Conservation (phyloP, 106 monocot species). For the Acorus gramineus region DNA sequence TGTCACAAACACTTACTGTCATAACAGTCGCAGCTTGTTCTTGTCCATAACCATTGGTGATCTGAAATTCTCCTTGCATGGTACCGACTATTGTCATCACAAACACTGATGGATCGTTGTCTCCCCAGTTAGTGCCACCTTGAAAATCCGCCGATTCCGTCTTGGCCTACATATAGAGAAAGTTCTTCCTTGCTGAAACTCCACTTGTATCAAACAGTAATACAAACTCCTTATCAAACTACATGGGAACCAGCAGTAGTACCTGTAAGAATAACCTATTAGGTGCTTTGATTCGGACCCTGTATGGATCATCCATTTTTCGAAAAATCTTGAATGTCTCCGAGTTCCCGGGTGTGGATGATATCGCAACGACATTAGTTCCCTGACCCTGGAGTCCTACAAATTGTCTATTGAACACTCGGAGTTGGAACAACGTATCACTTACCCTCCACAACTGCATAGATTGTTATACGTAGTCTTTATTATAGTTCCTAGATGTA, state of each 20-base stretch:
- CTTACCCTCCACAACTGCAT: conserved; percentile 25
- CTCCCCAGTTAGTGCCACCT: conserved; percentile 35
- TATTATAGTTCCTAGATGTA: too few species aligned
- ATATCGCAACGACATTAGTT: conserved; percentile 19
- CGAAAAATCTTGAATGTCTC: conserved; percentile 49
- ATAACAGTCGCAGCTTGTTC: conserved; percentile 26
- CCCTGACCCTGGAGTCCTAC: conserved; percentile 15
- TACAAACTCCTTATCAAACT: neutral
- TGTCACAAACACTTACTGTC: conserved; percentile 15
- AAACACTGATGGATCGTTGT: conserved; percentile 66
- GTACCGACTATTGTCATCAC: conserved; percentile 12
- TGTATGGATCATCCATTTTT: conserved; percentile 19
- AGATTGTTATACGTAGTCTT: too few species aligned
- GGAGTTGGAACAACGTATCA: conserved; percentile 31
- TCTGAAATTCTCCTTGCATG: conserved; percentile 50
- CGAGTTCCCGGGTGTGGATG: conserved; percentile 8
- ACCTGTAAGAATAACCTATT: conserved; percentile 62
- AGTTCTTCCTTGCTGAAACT: neutral
- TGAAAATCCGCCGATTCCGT: conserved; percentile 23
- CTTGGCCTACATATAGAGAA: conserved; percentile 10
- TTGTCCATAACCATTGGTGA: conserved; percentile 58
- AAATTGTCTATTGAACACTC: conserved; percentile 46
- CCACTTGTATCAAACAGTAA: neutral
- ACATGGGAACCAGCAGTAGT: neutral
- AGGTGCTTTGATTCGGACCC: conserved; percentile 39